These are phyloP conservation scores for Condylostoma magnum DNA, from an alignment of 169 alveolate genomes.

Conservation along the genomic window DNA sequence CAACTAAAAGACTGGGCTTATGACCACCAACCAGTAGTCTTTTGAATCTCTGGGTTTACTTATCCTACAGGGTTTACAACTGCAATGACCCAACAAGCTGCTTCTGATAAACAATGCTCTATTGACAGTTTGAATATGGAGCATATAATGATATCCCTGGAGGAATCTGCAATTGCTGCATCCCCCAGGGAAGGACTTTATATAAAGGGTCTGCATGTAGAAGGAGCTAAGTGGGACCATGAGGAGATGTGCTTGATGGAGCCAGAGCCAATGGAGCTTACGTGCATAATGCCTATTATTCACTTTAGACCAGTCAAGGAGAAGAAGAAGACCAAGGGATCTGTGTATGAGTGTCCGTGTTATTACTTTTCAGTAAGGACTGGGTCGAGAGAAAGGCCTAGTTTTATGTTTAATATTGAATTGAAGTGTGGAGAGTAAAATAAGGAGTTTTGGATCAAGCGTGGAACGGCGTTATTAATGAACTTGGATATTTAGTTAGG, in stretches of 20 bases:
- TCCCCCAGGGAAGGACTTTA: conserved; percentile 92
- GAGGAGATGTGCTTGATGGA: conserved; percentile 82
- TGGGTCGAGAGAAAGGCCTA: conserved; percentile 50
- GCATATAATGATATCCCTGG: conserved; percentile 53
- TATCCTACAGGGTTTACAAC: conserved; percentile 94
- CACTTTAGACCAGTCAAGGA: conserved; percentile 90
- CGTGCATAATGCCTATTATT: conserved; percentile 86
- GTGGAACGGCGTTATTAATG: conserved; percentile 90
- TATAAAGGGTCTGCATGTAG: conserved; percentile 83
- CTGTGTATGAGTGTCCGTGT: conserved; percentile 88
- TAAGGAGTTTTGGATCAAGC: conserved; percentile 89
- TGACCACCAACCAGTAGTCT: conserved; percentile 81
- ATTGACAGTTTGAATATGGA: conserved; percentile 87
- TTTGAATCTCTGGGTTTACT: conserved; percentile 92
- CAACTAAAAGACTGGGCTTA: conserved; percentile 88
- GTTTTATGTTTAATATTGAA: conserved; percentile 65
- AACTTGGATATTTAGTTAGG: conserved; percentile 16
- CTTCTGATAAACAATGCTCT: conserved; percentile 78
- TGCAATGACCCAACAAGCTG: conserved; percentile 87
- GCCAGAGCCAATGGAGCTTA: conserved; percentile 89
- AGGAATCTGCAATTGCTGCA: conserved; percentile 69
- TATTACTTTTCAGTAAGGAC: conserved; percentile 82
- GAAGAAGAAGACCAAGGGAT: conserved; percentile 60
- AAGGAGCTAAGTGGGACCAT: conserved; percentile 94
- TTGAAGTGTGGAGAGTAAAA: conserved; percentile 74